Base-by-base conservation (phyloP, 148 eudicot species). In the Limonium bicolor region DNA sequence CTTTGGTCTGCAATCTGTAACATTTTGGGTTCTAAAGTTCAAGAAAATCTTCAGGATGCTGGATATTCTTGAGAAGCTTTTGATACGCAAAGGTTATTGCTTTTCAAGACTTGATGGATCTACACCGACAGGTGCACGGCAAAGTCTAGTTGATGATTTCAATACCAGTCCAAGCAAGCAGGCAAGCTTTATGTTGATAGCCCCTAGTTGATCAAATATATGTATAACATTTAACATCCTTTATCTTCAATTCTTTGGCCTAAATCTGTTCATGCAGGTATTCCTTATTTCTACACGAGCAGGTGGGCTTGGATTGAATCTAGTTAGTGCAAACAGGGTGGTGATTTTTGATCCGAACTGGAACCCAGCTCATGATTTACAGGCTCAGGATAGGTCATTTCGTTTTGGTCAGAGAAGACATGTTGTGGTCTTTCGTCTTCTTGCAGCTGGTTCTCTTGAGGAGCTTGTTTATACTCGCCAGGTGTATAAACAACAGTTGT, bases 121-220 rank as follows among this genome's bases (percentile, higher is more conserved):
- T 32, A 90, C 87, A 46, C 97, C 97, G 11, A 80, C 93, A 7
- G 68, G 77, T 32, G 27, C 59, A 62, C 97, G 97, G 20, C 97
- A 90, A 51, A 63, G 73, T 70, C 93, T 84, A 15, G 97, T 90
- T 46, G 83, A 90, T 41, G 87, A 84, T 64, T 90, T 90, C 58
- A 90, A 90, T 60, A 74, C 97, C 62, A 84, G 97, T 68, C 95
- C 97, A 29, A 90, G 97, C 80, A 77, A 80, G 74, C 95, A 84
- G 93, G 97, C 79, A 37, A 3, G 7, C 25, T 33, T 32, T 35
- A 10, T 14, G 10, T 8, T 38, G 6, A 15, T n/a, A n/a, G n/a
- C n/a, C n/a, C n/a, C n/a, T n/a, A n/a, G n/a, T n/a, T n/a, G n/a
- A n/a, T n/a, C n/a, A n/a, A n/a, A n/a, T n/a, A n/a, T n/a, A n/a